A percentile compares a stretch with the other conserved stretches of the same genome.
These are phyloP conservation scores for Pichia sp. DNA, from an alignment of 1,139 yeast species.

Conservation along the genomic window DNA sequence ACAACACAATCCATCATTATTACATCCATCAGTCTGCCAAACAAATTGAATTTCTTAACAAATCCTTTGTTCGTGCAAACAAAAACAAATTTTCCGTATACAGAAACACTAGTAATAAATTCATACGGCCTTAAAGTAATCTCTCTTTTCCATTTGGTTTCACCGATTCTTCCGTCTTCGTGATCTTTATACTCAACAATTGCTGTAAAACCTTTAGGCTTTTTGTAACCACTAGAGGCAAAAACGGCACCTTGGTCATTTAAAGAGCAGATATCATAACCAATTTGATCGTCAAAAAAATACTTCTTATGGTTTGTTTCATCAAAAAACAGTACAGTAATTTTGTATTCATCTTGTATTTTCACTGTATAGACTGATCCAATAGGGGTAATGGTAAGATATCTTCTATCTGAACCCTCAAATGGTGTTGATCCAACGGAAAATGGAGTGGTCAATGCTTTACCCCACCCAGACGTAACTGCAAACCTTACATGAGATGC, in stretches of 20 bases:
- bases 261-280: slow-evolving; percentile 71
- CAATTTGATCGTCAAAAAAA: slow-evolving; percentile 70
- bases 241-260: slow-evolving; percentile 60
- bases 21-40: slow-evolving; percentile 49
- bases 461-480: slow-evolving; percentile 12
- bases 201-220: slow-evolving; percentile 19
- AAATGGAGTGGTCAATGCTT: slow-evolving; percentile 30
- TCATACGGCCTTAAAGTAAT: slow-evolving; percentile 35
- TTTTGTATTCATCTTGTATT: slow-evolving; percentile 34
- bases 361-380: slow-evolving; percentile 81
- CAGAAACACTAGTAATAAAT: slow-evolving; percentile 35
- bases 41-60: slow-evolving; percentile 45
- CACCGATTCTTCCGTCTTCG: slow-evolving; percentile 26
- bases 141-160: slow-evolving; percentile 35
- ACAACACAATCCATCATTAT: slow-evolving; percentile 49
- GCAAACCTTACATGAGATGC: slow-evolving; percentile 1
- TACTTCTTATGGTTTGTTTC: slow-evolving; percentile 72
- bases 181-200: slow-evolving; percentile 38
- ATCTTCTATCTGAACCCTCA: slow-evolving; percentile 53
- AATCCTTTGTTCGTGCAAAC: slow-evolving; percentile 54
- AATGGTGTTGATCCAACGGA: slow-evolving; percentile 87
- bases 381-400: slow-evolving; percentile 68
- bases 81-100: slow-evolving; percentile 33
- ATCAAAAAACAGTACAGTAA: slow-evolving; percentile 85
- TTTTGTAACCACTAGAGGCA: slow-evolving; percentile 38